Evolutionary conservation across 345 rosid species (phyloP).

Genomic region (Syzygium aqueum): DNA sequence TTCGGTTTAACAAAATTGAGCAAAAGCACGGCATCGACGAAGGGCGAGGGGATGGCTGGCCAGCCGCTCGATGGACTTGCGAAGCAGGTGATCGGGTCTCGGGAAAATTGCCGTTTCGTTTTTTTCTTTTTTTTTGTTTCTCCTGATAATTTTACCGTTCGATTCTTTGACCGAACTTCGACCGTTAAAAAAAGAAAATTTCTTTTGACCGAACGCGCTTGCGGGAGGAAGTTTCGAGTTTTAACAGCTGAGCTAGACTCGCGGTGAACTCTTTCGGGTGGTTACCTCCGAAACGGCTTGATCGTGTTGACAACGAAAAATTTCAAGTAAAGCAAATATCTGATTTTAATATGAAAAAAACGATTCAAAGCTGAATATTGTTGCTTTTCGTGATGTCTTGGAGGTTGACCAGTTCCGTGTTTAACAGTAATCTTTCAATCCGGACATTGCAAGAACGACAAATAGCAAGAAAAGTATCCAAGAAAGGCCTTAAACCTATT

Average conservation of each 20-base stretch:
- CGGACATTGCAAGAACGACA: accelerated
- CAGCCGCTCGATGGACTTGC: neutral
- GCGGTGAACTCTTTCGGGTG: neutral
- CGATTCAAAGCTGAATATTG: neutral
- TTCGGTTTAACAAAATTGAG: neutral
- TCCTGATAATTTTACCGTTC: neutral
- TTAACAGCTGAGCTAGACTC: neutral
- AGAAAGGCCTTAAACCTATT: too few species aligned
- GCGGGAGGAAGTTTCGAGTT: neutral
- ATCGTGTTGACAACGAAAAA: neutral
- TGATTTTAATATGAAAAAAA: neutral
- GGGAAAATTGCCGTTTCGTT: neutral
- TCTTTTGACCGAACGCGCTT: neutral
- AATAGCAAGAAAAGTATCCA: neutral
- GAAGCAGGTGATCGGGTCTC: neutral
- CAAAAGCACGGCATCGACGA: neutral
- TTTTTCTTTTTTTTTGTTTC: neutral
- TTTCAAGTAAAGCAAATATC: neutral
- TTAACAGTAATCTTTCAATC: neutral
- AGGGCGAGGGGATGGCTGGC: neutral
- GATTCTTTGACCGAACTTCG: neutral
- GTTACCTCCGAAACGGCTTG: neutral
- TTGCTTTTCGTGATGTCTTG: neutral
- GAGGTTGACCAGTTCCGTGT: neutral
- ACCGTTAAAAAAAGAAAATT: too few species aligned